phyloP scores from a whole-genome alignment of 108 stramenopile genomes.

The Cyclotella cryptica region DNA sequence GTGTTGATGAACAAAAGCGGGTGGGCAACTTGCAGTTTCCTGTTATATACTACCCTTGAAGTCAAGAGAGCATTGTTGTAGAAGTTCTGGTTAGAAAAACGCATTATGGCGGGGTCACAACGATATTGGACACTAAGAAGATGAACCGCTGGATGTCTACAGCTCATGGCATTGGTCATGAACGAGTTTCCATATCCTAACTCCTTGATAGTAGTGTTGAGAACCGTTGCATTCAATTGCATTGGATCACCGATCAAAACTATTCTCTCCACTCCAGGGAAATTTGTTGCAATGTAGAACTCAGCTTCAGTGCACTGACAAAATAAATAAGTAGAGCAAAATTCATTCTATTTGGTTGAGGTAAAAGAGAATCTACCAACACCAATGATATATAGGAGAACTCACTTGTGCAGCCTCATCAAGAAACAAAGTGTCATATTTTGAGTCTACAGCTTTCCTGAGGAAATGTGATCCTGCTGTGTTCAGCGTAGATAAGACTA shows the following conservation, averaged over 20 bases:
- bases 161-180: conserved; percentile 7
- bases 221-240: conserved; percentile 11
- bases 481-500: conserved; percentile 26
- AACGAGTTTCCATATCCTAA: conserved; percentile 8
- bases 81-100: conserved; percentile 4
- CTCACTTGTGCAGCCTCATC: conserved; percentile 26
- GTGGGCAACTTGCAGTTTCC: background rate
- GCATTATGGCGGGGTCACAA: conserved; percentile 10
- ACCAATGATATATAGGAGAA: background rate
- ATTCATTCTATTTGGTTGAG: too few species aligned
- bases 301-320: conserved; percentile 22
- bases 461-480: conserved; percentile 24
- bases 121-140: conserved; percentile 1
- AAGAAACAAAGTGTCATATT: conserved; percentile 17
- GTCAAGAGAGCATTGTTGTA: conserved; percentile 3
- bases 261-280: conserved; percentile 23
- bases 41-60: background rate
- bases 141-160: background rate
- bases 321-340: too few species aligned
- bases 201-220: background rate
- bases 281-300: conserved; percentile 31
- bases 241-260: conserved; percentile 20
- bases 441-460: conserved; percentile 2
- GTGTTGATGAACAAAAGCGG: conserved; percentile 6
- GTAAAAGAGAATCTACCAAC: too few species aligned